phyloP scores from a whole-genome alignment of 164 flowering plant species.

The Liriodendron chinense region DNA sequence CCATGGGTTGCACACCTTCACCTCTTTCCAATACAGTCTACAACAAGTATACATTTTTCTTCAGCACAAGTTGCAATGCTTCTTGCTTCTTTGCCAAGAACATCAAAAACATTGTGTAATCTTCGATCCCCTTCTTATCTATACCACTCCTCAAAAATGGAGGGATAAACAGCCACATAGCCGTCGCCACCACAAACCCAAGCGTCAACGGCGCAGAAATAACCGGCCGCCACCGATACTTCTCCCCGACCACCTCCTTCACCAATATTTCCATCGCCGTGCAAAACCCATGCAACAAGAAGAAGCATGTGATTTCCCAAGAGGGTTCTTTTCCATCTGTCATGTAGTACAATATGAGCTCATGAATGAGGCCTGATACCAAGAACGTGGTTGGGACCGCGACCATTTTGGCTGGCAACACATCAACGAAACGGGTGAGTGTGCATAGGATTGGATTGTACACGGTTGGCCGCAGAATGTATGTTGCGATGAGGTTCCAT shows the following conservation, averaged over 20 bases:
- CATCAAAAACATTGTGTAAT: neutral
- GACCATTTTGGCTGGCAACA: neutral
- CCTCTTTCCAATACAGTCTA: too few relatives aligned
- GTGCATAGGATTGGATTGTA: neutral
- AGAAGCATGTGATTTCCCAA: conserved; percentile 16
- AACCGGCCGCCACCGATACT: conserved; percentile 9
- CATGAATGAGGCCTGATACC: conserved; percentile 19
- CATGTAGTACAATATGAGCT: conserved; percentile 9
- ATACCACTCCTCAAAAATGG: neutral
- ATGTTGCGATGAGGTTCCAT: conserved; percentile 15
- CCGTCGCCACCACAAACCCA: conserved; percentile 12
- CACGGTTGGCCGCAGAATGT: conserved; percentile 10
- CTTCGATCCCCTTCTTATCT: neutral
- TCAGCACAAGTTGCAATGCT: too few relatives aligned
- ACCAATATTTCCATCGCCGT: neutral
- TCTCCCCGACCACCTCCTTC: conserved; percentile 2
- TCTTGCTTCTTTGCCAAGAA: neutral
- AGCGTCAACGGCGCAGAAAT: conserved; percentile 10
- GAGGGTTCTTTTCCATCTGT: conserved; percentile 4
- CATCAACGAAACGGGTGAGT: neutral
- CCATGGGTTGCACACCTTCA: too few relatives aligned
- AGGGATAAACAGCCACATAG: neutral
- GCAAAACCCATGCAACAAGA: conserved; percentile 9
- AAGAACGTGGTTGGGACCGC: conserved; percentile 7
- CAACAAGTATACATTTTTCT: too few relatives aligned